These are phyloP conservation scores for Aspergillus sp. DNA, from an alignment of 2,329 filamentous ascomycete species.

Conservation along the genomic window DNA sequence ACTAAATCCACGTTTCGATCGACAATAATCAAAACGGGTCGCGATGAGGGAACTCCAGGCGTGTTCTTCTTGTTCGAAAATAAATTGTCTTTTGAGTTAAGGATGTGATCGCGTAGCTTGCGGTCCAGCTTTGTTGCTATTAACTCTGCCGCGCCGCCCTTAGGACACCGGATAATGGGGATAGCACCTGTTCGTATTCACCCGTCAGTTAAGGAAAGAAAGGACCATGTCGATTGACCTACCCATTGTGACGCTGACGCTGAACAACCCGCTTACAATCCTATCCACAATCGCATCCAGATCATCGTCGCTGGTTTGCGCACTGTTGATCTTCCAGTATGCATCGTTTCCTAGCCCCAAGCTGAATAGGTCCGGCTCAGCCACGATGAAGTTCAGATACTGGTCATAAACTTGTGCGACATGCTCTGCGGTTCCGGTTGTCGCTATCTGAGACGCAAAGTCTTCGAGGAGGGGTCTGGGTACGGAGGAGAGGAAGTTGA, in stretches of 20 bases:
- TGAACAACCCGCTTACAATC: constrained; percentile 95
- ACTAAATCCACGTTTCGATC: constrained; percentile 95
- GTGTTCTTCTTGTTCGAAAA: constrained; percentile 73
- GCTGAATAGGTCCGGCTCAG: constrained; percentile 93
- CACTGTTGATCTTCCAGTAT: constrained; percentile 96
- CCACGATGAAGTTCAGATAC: constrained; percentile 95
- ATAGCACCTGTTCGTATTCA: constrained; percentile 66
- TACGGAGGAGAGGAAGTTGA: constrained; percentile 96
- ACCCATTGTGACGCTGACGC: constrained; percentile 98
- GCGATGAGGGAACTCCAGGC: constrained; percentile 66
- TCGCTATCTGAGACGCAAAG: constrained; percentile 84
- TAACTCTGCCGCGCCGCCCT: constrained; percentile 88
- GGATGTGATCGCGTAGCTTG: constrained; percentile 91
- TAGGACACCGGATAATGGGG: constrained; percentile 92
- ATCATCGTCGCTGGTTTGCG: constrained; percentile 84
- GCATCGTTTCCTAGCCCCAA: constrained; percentile 89
- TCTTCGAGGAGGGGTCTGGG: constrained; percentile 89
- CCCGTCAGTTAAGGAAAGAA: constrained; percentile 9
- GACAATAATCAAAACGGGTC: constrained; percentile 88
- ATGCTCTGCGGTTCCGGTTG: constrained; percentile 80
- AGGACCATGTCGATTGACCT: constrained; percentile 28
- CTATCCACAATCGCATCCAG: constrained; percentile 84
- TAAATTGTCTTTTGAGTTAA: constrained; percentile 97
- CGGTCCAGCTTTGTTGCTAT: constrained; percentile 92
- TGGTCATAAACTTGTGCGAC: constrained; percentile 95